Percentiles rank a stretch among this genome's conserved stretches.
Evolutionary conservation across 1,139 yeast genomes (phyloP).

Genomic region (Candida pseudocylindracea): DNA sequence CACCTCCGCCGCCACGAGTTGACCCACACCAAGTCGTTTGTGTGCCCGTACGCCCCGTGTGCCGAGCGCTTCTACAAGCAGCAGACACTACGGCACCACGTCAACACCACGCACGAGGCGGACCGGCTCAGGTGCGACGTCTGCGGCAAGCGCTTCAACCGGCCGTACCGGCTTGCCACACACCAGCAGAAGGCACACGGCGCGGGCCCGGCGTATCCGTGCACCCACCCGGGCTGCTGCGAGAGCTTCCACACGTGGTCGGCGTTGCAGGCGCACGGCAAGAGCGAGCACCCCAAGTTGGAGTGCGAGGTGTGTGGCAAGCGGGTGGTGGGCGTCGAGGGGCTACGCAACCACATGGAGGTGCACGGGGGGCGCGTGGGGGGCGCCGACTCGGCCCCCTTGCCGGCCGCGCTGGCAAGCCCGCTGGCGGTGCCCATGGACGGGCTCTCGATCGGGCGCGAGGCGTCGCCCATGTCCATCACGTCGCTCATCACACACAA

Average conservation of each 20-base stretch:
- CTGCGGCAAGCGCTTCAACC: constrained; percentile 34
- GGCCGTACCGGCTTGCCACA: constrained; percentile 38
- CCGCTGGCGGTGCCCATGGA: no score
- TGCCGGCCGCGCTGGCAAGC: no score
- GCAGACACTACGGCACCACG: constrained; percentile 58
- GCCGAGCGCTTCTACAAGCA: constrained; percentile 50
- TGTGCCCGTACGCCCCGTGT: constrained; percentile 43
- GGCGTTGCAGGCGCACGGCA: constrained; percentile 49
- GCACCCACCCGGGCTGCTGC: constrained; percentile 40
- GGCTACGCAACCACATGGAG: constrained; percentile 50
- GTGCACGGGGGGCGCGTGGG: constrained; percentile 11
- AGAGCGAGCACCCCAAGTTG: constrained; percentile 49
- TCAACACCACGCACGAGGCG: constrained; percentile 35
- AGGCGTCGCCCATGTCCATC: no score
- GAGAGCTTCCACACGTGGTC: constrained; percentile 54
- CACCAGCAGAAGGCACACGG: constrained; percentile 43
- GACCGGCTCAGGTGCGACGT: constrained; percentile 22
- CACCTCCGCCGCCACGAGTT: constrained; percentile 66
- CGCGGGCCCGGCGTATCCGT: constrained; percentile 30
- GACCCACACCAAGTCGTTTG: constrained; percentile 53
- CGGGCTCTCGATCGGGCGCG: no score
- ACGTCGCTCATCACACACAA: no score
- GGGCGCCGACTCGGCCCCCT: no score
- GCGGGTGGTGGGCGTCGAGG: constrained; percentile 52
- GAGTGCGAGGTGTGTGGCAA: constrained; percentile 48